These are phyloP conservation scores for Scheffersomyces ergatensis DNA, from an alignment of 805 yeast species.

Conservation along the genomic window DNA sequence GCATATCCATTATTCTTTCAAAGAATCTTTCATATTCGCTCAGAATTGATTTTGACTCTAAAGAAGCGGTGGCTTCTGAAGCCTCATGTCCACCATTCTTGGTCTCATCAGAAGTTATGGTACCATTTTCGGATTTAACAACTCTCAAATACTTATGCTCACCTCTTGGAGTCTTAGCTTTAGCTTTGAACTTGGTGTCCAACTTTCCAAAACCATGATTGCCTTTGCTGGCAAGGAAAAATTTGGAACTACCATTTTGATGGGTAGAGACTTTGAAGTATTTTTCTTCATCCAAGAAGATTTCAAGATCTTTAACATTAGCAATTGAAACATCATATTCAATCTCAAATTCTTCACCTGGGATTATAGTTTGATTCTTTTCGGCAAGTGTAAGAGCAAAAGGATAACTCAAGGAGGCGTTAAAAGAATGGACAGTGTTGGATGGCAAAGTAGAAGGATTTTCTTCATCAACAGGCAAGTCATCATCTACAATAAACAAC, in stretches of 20 bases:
- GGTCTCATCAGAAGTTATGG: slow-evolving; percentile 15
- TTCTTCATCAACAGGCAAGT: slow-evolving; percentile 1
- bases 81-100: no score
- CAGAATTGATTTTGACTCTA: no score
- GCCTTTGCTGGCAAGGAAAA: slow-evolving; percentile 20
- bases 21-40: neutral
- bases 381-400: slow-evolving; percentile 15
- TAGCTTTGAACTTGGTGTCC: slow-evolving; percentile 26
- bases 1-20: neutral
- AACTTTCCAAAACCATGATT: slow-evolving; percentile 28
- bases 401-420: slow-evolving; percentile 25
- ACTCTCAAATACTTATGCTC: slow-evolving; percentile 22
- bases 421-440: slow-evolving; percentile 11
- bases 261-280: slow-evolving; percentile 10
- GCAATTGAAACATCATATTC: slow-evolving; percentile 17
- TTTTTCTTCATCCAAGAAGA: slow-evolving; percentile 12
- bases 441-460: neutral
- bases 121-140: slow-evolving; percentile 33
- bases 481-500: slow-evolving; percentile 18
- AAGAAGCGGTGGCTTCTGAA: no score
- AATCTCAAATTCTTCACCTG: slow-evolving; percentile 9
- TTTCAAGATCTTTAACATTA: slow-evolving; percentile 12
- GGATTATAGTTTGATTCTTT: slow-evolving; percentile 3
- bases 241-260: slow-evolving; percentile 32
- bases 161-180: neutral